Evolutionary conservation across 2,329 filamentous ascomycete genomes (phyloP).

Genomic region (Paraphaeosphaeria sporulosa): DNA sequence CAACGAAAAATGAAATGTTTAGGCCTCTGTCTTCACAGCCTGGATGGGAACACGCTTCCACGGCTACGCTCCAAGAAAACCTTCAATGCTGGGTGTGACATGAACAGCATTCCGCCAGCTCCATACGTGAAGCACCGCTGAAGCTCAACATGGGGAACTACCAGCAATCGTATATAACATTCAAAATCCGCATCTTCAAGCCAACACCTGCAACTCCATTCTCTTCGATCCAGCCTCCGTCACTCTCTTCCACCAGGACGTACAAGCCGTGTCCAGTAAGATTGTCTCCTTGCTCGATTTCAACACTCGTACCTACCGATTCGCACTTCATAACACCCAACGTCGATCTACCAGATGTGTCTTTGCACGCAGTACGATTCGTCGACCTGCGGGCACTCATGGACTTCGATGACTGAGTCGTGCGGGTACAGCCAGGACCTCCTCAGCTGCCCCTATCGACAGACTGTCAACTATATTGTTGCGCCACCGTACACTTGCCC

Average conservation of each 20-base stretch:
- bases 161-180: conserved; percentile 1
- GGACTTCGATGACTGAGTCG: conserved; percentile 56
- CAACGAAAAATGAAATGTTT: conserved; percentile 33
- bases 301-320: neutral
- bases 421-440: conserved; percentile 53
- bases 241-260: neutral
- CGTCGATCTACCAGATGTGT: conserved; percentile 52
- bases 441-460: conserved; percentile 51
- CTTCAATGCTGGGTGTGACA: conserved; percentile 6
- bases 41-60: neutral
- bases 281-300: neutral
- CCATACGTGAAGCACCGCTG: neutral
- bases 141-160: neutral
- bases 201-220: conserved; percentile 1
- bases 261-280: neutral
- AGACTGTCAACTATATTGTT: conserved; percentile 35
- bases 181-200: conserved; percentile 2
- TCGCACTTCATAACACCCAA: neutral
- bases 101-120: neutral
- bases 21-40: conserved; percentile 5
- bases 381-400: conserved; percentile 56
- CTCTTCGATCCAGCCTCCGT: neutral
- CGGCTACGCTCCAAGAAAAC: neutral
- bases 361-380: conserved; percentile 55
- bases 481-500: conserved; percentile 39